Evolutionary conservation across 176 grass and related monocot genomes (phyloP), one percentile per base, ranked within the genome.

Genomic region (Triticum dicoccoides): DNA sequence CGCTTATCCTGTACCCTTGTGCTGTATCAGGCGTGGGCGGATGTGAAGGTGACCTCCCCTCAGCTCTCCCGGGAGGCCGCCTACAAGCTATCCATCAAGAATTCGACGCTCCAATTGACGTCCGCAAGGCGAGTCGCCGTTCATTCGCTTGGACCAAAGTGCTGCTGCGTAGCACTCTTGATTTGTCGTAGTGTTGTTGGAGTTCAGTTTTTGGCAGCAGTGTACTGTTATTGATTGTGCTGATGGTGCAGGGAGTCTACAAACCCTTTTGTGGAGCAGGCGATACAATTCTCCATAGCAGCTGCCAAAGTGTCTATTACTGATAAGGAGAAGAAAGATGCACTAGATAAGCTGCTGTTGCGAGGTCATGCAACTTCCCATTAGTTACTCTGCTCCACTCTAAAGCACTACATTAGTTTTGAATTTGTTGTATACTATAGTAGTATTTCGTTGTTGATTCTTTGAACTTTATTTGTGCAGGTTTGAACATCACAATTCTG

Each of bases 201-300:
- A 41, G 23, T 41, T 87, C 32, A 9, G 21, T 20, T 70, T n/a
- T 70, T 29, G 21, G 27, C 52, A 27, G 10, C 34, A 56, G 17
- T 91, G 21, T 29, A 29, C 44, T 88, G 51, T 27, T 85, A 67
- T 35, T 65, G 12, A 63, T 35, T 51, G 30, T 39, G 18, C 41
- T 59, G 25, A 59, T 59, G 63, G 66, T 80, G 52, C 51, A 98
- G 97, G 83, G 85, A 88, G 44, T 89, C 69, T 11, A 65, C 77
- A 65, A 98, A 98, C 47, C 93, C 94, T 51, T 98, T 98, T 83
- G 97, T 98, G 23, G 97, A 98, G 83, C 93, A 98, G 83, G 94
- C 94, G 34, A 88, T 98, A 87, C 92, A 98, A 12, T 96, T 91
- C 67, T 90, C 92, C 12, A 27, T 91, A 67, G 90, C 94, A 34